Base-by-base conservation (phyloP, 192 early-diverging fungal genomes). In the Backusella psychrophila region DNA sequence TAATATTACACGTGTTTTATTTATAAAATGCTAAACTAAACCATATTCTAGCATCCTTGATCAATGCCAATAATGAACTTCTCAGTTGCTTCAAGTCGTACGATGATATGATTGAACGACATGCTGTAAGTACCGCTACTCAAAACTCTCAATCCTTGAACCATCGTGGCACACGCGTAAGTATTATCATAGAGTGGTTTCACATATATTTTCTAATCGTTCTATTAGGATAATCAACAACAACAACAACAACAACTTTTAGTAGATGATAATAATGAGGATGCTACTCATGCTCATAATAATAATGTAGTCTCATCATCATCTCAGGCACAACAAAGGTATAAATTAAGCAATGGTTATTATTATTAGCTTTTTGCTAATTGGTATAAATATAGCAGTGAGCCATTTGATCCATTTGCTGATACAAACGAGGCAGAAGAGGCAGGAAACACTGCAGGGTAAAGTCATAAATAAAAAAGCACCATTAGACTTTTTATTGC, bases 61-160 rank as follows among this genome's bases (percentile, higher is more conserved):
- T 89, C 68, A 78, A 82, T 0, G 82, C 84, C 73, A 89, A 89
- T 75, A 82, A 85, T 65, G 88, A 89, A 26, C 66, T 89, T 14
- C 71, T 88, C 2, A 86, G 83, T 44, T 74, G 84, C 12, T 89
- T 89, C 71, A 88, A 87, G 34, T 79, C 87, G 0, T 89, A 89
- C 52, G 85, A 88, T 39, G 87, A 89, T 59, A 88, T 88, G 88
- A 75, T 89, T 78, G 88, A 89, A 71, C 81, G 80, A 44, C 77
- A 82, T 35, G 82, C 83, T 17, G n/a, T 89, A 23, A 78, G 63
- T 66, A 66, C 71, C 35, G 87, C 86, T 9, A 88, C 84, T 6
- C 78, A 78, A 44, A 84, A 80, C 19, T 89, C 88, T 23, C 77
- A 77, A 35, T 14, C 67, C 15, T 66, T 74, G n/a, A 73, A 83